Evolutionary conservation across 2,329 filamentous ascomycete species (phyloP).

Genomic region (Amauroascus niger): DNA sequence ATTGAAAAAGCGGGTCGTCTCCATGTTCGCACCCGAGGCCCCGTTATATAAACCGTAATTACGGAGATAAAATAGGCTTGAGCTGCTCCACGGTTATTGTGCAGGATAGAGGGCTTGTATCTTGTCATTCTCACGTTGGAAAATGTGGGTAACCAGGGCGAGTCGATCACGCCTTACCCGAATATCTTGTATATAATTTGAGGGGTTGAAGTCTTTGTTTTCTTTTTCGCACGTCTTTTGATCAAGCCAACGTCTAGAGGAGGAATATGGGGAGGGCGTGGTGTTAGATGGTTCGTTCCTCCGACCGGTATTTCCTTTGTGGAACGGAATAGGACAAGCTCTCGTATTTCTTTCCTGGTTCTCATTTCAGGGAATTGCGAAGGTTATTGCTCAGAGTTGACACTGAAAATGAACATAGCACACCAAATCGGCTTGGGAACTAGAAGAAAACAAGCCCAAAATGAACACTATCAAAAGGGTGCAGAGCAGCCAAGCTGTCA

Average conservation of each 20-base stretch:
- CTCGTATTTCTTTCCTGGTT: background rate
- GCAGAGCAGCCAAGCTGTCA: background rate
- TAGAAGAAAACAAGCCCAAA: background rate
- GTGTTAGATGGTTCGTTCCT: constrained; percentile 4
- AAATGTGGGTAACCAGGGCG: constrained; percentile 1
- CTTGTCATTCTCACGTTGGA: background rate
- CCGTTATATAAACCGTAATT: constrained; percentile 4
- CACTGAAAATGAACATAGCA: background rate
- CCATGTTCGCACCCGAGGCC: constrained; percentile 8
- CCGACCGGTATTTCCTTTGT: constrained; percentile 6
- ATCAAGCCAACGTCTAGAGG: background rate
- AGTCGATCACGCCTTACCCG: constrained; percentile 14
- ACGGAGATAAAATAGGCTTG: background rate
- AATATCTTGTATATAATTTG: constrained; percentile 1
- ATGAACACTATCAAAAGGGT: background rate
- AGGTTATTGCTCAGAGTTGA: background rate
- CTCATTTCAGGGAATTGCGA: background rate
- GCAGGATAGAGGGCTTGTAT: constrained; percentile 1
- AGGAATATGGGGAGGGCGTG: constrained; percentile 1
- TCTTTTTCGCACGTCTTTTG: background rate
- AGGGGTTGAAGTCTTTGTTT: constrained; percentile 8
- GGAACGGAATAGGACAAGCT: background rate
- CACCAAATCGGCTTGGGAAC: background rate
- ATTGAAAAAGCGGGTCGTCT: background rate
- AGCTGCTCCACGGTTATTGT: background rate